Evolutionary conservation across 2,329 filamentous ascomycete species (phyloP).

Genomic region (Pseudogymnoascus sp.): DNA sequence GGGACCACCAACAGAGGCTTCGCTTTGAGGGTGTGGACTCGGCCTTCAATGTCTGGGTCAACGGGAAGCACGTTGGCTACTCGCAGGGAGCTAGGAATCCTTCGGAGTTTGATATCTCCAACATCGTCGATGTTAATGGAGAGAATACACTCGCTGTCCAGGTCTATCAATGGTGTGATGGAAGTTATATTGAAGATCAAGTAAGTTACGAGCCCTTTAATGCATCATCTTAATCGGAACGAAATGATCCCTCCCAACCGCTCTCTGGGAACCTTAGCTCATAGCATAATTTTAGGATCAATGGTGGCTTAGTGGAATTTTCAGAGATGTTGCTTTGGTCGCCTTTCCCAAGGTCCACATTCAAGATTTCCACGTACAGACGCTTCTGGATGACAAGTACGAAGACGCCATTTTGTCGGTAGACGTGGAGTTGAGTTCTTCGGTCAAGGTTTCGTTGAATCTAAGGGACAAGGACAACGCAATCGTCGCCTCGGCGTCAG

Average conservation of each 20-base stretch:
- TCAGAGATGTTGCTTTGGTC: conserved; percentile 44
- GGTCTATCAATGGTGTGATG: conserved; percentile 49
- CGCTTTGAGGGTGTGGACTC: conserved; percentile 51
- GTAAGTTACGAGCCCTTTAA: conserved; percentile 16
- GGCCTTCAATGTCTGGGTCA: conserved; percentile 48
- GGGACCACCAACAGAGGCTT: conserved; percentile 37
- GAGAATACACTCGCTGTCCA: conserved; percentile 35
- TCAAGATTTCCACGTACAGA: conserved; percentile 45
- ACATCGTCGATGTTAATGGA: conserved; percentile 25
- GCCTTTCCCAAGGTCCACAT: conserved; percentile 39
- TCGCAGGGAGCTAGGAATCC: conserved; percentile 48
- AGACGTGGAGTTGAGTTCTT: conserved; percentile 35
- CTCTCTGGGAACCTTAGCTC: neutral
- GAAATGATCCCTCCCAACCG: neutral
- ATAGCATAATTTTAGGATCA: conserved; percentile 32
- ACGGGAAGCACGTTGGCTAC: conserved; percentile 46
- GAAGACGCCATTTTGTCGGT: conserved; percentile 41
- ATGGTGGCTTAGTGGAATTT: conserved; percentile 45
- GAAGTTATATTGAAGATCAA: conserved; percentile 47
- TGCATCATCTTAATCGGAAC: neutral
- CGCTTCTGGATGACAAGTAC: conserved; percentile 43
- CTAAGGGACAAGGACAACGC: conserved; percentile 35
- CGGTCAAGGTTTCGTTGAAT: conserved; percentile 30
- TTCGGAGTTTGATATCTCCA: conserved; percentile 47
- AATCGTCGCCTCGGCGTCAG: conserved; percentile 19